These are phyloP conservation scores for Elsinoe arachidis DNA, from an alignment of 2,329 filamentous ascomycete species.

Conservation along the genomic window DNA sequence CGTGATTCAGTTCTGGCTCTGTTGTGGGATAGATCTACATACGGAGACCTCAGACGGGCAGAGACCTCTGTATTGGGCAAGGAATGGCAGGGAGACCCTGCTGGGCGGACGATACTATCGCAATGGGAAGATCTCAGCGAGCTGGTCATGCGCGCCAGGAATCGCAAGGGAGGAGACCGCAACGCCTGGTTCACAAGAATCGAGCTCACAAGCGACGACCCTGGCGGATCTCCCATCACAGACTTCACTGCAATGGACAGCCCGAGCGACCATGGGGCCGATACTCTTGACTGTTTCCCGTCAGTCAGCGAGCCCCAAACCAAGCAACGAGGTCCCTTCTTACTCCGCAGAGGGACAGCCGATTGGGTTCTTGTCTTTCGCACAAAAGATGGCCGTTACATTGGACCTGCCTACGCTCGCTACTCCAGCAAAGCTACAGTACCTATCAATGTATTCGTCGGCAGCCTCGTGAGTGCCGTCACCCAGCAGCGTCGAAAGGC, in stretches of 20 bases:
- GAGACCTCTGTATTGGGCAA: constrained; percentile 33
- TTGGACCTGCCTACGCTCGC: neutral
- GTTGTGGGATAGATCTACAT: too few species aligned
- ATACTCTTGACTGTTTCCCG: too few species aligned
- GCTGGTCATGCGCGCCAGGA: too few species aligned
- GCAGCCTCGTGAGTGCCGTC: neutral
- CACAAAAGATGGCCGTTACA: neutral
- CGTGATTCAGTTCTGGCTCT: constrained; percentile 47
- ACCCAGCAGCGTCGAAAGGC: neutral
- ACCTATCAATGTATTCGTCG: neutral
- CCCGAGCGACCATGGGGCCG: too few species aligned
- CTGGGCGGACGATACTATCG: constrained; percentile 20
- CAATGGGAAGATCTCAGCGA: neutral
- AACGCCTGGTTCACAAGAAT: neutral
- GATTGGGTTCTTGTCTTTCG: neutral
- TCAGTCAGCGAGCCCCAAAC: too few species aligned
- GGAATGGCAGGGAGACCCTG: constrained; percentile 48
- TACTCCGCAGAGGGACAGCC: neutral
- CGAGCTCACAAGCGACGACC: neutral
- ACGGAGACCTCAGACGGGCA: too few species aligned
- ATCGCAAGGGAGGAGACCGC: neutral
- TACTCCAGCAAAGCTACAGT: neutral
- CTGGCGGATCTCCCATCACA: too few species aligned
- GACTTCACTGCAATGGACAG: too few species aligned
- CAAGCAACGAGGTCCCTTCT: neutral